Evolutionary conservation across 2,329 filamentous ascomycete genomes (phyloP).

Genomic region (Nannizziopsis barbatae): DNA sequence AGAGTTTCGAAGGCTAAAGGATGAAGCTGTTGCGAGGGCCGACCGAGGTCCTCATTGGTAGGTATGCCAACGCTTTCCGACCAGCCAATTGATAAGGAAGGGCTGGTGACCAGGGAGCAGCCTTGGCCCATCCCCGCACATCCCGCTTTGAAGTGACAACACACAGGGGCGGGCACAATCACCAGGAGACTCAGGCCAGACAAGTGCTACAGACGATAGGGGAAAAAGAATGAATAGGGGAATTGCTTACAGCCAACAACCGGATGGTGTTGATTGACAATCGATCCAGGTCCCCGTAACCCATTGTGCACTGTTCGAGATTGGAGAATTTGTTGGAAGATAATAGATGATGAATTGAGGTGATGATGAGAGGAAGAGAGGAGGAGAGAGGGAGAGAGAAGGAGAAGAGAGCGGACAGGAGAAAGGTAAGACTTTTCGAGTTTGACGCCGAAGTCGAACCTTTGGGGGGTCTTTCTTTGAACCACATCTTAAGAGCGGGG

Average conservation of each 20-base stretch:
- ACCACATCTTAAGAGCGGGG: too few species aligned
- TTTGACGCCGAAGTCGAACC: conserved; percentile 15
- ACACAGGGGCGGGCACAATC: conserved; percentile 4
- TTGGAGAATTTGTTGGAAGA: neutral
- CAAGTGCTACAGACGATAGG: neutral
- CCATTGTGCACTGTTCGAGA: conserved; percentile 50
- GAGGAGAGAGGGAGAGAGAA: neutral
- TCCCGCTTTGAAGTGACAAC: neutral
- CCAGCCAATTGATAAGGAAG: too few species aligned
- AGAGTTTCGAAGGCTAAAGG: too few species aligned
- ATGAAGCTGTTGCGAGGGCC: too few species aligned
- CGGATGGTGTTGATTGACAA: conserved; percentile 98
- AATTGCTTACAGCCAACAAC: conserved; percentile 70
- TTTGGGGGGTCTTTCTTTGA: neutral
- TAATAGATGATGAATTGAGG: too few species aligned
- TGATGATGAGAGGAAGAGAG: too few species aligned
- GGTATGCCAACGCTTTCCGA: too few species aligned
- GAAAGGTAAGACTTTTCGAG: conserved; percentile 14
- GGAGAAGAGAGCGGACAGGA: conserved; percentile 8
- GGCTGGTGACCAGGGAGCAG: neutral
- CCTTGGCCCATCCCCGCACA: conserved; percentile 4
- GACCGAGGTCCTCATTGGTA: too few species aligned
- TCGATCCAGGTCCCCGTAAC: conserved; percentile 76
- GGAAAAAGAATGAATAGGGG: conserved; percentile 2
- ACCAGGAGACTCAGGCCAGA: neutral